A percentile compares a stretch with the other conserved stretches of the same genome.
Conservation (phyloP, 2,329 filamentous ascomycete species). For the Endocalyx cinctus region DNA sequence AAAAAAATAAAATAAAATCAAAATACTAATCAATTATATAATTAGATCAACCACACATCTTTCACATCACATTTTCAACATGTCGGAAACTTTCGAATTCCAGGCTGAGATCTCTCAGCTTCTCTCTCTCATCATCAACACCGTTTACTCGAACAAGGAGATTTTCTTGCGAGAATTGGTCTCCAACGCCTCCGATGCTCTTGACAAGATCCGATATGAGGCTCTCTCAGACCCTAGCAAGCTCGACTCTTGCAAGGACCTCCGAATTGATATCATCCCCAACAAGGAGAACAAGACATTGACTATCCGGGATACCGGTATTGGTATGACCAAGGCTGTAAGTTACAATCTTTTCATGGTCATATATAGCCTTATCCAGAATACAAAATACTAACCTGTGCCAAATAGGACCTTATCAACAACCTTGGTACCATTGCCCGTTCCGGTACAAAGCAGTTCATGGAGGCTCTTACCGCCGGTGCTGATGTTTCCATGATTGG, state of each 20-base stretch:
- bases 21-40: too few species aligned
- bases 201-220: constrained; percentile 99
- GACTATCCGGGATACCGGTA: constrained; percentile 96
- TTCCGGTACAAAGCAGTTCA: constrained; percentile 99
- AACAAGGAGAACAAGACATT: constrained; percentile 97
- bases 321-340: constrained; percentile 99
- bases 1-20: too few species aligned
- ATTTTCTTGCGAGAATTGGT: constrained; percentile 98
- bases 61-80: constrained; percentile 40
- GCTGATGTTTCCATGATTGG: constrained; percentile 99
- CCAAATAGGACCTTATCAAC: constrained; percentile 87
- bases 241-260: constrained; percentile 95
- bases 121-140: constrained; percentile 99
- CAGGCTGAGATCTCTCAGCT: constrained; percentile 99
- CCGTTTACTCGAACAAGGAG: constrained; percentile 99
- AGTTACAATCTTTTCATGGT: too few species aligned
- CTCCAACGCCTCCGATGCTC: constrained; percentile 96
- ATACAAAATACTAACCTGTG: constrained; percentile 31
- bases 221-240: constrained; percentile 94
- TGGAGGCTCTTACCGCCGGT: constrained; percentile 97
- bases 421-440: constrained; percentile 99
- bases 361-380: too few species aligned
- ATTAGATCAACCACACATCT: too few species aligned
- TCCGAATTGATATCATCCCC: constrained; percentile 98
- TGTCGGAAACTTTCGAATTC: constrained; percentile 99